Base-by-base conservation (phyloP, 2,329 filamentous ascomycete genomes). In the Blastomyces gilchristii region DNA sequence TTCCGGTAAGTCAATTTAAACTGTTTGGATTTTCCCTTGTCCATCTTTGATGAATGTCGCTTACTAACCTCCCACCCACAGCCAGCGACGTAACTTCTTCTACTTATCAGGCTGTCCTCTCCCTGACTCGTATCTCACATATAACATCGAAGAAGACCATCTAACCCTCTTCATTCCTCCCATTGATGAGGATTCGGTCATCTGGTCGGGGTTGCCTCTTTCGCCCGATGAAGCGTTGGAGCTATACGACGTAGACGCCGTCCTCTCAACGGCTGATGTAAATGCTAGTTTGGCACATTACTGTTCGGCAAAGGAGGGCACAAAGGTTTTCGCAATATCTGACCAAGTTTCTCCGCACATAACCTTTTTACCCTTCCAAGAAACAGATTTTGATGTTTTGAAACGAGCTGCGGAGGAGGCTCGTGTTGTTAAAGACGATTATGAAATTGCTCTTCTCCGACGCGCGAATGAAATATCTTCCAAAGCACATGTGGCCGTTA, bases 111-210 rank as follows among this genome's bases (percentile, higher is more conserved):
- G 94, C 69, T 95, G 87, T 72, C 83, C 86, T 66, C 82, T 95
- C 39, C 84, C 92, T 64, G 91, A 97, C 75, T 88, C 88, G 70
- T 87, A 87, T 73, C 83, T 91, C 65, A 83, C 87, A 63, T 96
- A 97, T 79, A 87, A 96, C 67, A 87, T 96, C 63, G 80, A 83
- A 56, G 82, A 84, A 58, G 83, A 86, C 67, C 85, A 86, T 69
- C 84, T 92, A 50, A 95, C 87, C 2, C 85, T 99, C 58, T 99
- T 92, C 78, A 93, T 99, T 69, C 93, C 94, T 1, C 89, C 91
- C 18, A 84, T 88, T 70, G 87, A 96, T 69, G 84, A 90, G n/a
- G 89, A 94, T 53, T 87, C 86, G 62, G 91, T 97, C 64, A 90
- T 97, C 72, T 99, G 93, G 93, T 89, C 88, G 37, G 94, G 94